Evolutionary conservation across 345 rosid genomes (phyloP), one percentile per base, ranked within the genome.

Genomic region (Diplotaxis tenuifolia): DNA sequence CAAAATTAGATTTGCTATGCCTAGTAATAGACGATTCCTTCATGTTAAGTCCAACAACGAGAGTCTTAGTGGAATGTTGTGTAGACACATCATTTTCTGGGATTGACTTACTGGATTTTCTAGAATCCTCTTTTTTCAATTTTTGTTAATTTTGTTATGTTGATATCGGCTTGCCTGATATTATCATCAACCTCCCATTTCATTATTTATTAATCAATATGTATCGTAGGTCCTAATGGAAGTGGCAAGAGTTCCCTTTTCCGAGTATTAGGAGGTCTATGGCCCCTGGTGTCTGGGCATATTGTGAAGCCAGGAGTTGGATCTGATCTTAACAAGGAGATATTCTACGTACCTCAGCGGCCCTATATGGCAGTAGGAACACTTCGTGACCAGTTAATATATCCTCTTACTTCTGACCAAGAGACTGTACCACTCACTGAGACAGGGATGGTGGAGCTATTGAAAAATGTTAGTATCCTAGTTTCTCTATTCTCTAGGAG

Each of bases 231-330:
- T 79, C 99, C 99, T 53, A 96, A 96, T 81, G 99, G 99, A 65
- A 96, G 98, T 75, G 99, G 99, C 69, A 96, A 96, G 83, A 96
- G 99, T 82, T 96, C 99, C 16, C 99, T 96, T 72, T 95, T 96
- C 82, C 92, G 99, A 59, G 99, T 96, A 78, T 81, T 96, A 67
- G 98, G 99, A 76, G 99, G 99, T 73, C 90, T 96, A 74, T 95
- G 99, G 99, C 99, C 99, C 25, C 76, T 95, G 67, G 89, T 89
- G 20, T 83, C 96, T 65, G 99, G 99, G 59, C 90, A 84, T 84
- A 95, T 95, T 68, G 90, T 89, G 52, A 95, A 95, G 82, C 99
- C 99, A 12, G 98, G 99, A 38, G 88, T 92, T 75, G 99, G 99
- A 82, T 90, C 98, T 70, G 98, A 95, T 83, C 97, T 95, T 67